Conservation (phyloP, 2,329 filamentous ascomycete genomes). For the Cladosporium sp. region DNA sequence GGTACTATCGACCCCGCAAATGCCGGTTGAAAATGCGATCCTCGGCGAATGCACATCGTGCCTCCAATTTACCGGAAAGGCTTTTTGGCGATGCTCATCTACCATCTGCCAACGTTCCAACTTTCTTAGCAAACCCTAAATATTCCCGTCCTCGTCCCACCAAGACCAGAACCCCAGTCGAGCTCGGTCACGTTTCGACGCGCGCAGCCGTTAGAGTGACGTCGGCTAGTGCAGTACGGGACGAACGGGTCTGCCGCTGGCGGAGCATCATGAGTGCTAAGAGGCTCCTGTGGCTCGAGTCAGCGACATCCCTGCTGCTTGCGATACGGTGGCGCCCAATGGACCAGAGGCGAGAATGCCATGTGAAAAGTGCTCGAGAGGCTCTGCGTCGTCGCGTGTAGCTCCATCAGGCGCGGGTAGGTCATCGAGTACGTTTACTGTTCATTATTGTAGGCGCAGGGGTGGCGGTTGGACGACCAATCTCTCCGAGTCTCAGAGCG, state of each 20-base stretch:
- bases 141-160: not conserved
- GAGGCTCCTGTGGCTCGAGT: not conserved
- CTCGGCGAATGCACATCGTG: not conserved
- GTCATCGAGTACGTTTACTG: not conserved
- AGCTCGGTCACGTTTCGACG: not conserved
- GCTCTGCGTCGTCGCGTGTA: not conserved
- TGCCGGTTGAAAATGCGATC: not conserved
- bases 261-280: not conserved
- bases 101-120: not conserved
- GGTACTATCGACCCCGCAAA: not conserved
- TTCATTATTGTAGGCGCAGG: not conserved
- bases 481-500: conserved; percentile 2
- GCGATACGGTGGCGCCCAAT: no score
- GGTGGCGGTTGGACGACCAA: not conserved
- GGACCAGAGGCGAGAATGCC: no score
- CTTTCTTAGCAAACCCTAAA: not conserved
- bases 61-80: not conserved
- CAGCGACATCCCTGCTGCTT: conserved; percentile 1
- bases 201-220: not conserved
- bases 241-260: not conserved
- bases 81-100: not conserved
- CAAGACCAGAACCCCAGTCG: no score
- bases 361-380: not conserved
- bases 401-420: not conserved
- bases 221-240: not conserved